Evolutionary conservation across 805 yeast genomes (phyloP).

Genomic region (Candida parachauliodes): DNA sequence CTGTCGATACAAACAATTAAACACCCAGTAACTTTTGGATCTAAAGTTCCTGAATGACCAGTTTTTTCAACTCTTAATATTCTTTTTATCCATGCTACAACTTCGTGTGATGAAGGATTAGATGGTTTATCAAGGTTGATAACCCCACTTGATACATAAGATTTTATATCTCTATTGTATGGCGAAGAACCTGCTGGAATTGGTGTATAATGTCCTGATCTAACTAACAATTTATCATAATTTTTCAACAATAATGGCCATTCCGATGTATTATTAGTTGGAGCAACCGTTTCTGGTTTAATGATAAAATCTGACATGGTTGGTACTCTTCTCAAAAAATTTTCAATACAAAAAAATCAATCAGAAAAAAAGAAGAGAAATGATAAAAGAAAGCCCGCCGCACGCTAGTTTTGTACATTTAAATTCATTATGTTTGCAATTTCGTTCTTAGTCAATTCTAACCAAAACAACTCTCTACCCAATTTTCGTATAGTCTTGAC

Average conservation of each 20-base stretch:
- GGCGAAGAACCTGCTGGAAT: constrained; percentile 96
- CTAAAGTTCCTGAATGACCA: constrained; percentile 98
- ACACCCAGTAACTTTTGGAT: constrained; percentile 98
- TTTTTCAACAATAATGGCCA: constrained; percentile 95
- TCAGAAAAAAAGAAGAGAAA: constrained; percentile 5
- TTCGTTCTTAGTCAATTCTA: constrained; percentile 31
- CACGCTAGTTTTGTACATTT: neutral
- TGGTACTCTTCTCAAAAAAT: constrained; percentile 4
- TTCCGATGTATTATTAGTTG: constrained; percentile 81
- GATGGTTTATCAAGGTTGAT: constrained; percentile 97
- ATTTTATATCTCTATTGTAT: constrained; percentile 85
- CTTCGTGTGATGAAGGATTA: constrained; percentile 98
- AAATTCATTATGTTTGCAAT: constrained; percentile 23
- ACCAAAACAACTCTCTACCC: constrained; percentile 41
- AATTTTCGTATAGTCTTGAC: constrained; percentile 33
- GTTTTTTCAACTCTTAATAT: constrained; percentile 94
- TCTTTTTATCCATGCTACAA: constrained; percentile 98
- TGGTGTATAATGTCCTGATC: constrained; percentile 97
- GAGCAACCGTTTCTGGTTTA: constrained; percentile 80
- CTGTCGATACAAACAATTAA: constrained; percentile 96
- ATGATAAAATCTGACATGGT: constrained; percentile 69
- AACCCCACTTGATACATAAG: constrained; percentile 90
- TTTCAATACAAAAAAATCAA: constrained; percentile 3
- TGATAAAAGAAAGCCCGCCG: neutral
- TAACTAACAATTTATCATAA: constrained; percentile 88